Base-by-base conservation (phyloP, 306 rosid genomes). In the Gleditsia sinensis region DNA sequence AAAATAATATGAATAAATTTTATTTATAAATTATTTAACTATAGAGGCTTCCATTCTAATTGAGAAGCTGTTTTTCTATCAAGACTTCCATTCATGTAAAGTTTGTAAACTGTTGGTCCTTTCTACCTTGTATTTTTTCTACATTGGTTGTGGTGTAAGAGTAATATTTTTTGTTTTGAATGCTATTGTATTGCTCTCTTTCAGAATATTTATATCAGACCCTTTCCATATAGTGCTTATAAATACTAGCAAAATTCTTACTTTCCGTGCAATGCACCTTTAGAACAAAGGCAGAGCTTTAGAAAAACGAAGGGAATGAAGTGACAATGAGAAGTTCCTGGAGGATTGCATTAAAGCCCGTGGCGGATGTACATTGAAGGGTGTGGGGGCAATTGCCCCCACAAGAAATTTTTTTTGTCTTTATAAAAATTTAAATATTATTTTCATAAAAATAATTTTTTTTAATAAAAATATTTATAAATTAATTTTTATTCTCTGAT, bases 31-130 rank as follows among this genome's bases (percentile, higher is more conserved):
- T 69, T 74, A 81, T 84, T 60, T 51, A 57, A 69, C 36, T 43
- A 63, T 71, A 72, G 84, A 86, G 89, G 91, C 87, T 88, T 88
- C 92, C 91, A 85, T 82, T 71, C 76, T 77, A 61, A 83, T 78
- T 82, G 87, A 77, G 92, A 89, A 91, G 92, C 88, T 82, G 89
- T 79, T 80, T 87, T 81, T 75, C 50, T 60, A 72, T 77, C 46
- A 60, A 79, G 72, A 83, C 83, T 86, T 85, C 82, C 78, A 72
- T 75, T 85, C 80, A 43, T 83, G 87, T 81, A 90, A 83, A 84
- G 80, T 66, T 80, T 76, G 85, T 74, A 69, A 73, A 77, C 60
- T 59, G 28, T 69, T 17, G 36, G 54, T 69, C 65, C 69, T 69
- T 81, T 73, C 54, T 45, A 17, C 82, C 72, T 56, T 48, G 56